phyloP scores from a whole-genome alignment of 441 rosid species.

The Pelargonium citronellum region DNA sequence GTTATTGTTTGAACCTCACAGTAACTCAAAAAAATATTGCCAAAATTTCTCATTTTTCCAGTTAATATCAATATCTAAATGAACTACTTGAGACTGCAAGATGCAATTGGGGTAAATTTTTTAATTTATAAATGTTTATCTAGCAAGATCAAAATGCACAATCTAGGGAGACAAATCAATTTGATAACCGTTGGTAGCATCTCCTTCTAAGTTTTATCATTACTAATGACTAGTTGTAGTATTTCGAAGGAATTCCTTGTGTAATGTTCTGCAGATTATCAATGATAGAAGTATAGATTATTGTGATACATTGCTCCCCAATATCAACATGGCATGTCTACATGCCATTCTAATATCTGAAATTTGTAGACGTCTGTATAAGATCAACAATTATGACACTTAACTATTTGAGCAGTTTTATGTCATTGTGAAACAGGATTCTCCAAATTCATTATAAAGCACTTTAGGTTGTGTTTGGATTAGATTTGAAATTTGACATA shows the following conservation, averaged over 20 bases:
- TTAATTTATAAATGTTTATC: not conserved
- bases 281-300: not conserved
- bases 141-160: slow-evolving; percentile 1
- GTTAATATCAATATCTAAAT: slow-evolving; percentile 5
- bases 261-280: not conserved
- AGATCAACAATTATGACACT: not conserved
- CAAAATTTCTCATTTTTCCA: not conserved
- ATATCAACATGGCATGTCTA: not conserved
- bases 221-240: not conserved
- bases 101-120: not conserved
- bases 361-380: not conserved
- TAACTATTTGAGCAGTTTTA: not conserved
- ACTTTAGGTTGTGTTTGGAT: not conserved
- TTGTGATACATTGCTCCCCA: not conserved
- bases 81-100: slow-evolving; percentile 11
- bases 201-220: not conserved
- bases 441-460: slow-evolving; percentile 11
- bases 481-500: too few relatives aligned
- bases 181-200: not conserved
- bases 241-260: not conserved
- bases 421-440: not conserved
- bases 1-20: not conserved
- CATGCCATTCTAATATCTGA: not conserved
- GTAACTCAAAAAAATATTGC: not conserved
- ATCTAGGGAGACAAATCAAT: not conserved